Evolutionary conservation across 1,284 basidiomycete species (phyloP).

Genomic region (Tilletia setariae): DNA sequence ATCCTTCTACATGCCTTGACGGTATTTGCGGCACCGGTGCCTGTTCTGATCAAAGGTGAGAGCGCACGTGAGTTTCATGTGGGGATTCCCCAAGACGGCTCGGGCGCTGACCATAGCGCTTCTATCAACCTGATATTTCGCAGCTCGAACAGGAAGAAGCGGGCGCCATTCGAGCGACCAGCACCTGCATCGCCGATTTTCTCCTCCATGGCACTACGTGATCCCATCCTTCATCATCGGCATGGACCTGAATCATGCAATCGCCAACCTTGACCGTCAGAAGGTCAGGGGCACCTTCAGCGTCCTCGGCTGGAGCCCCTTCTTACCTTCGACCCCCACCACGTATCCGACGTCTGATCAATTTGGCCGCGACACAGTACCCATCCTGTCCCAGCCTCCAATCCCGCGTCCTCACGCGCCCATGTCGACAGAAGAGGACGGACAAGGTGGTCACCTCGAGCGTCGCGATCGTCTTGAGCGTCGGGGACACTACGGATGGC

Average conservation of each 20-base stretch:
- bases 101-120: background rate
- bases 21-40: background rate
- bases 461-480: no score
- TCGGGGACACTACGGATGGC: no score
- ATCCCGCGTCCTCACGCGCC: background rate
- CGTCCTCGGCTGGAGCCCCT: background rate
- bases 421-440: background rate
- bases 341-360: background rate
- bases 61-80: no score
- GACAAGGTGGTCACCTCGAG: background rate
- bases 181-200: background rate
- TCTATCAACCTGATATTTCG: background rate
- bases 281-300: background rate
- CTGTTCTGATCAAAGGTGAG: background rate
- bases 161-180: background rate
- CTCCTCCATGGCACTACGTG: background rate
- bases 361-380: background rate
- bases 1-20: background rate
- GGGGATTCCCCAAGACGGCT: no score
- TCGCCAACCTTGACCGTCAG: background rate
- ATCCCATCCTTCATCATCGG: background rate
- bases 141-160: background rate
- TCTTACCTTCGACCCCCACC: background rate
- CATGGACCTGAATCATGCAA: conserved; percentile 1
- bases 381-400: background rate